Conservation (phyloP, 2,329 filamentous ascomycete species). For the Fusarium temperatum region DNA sequence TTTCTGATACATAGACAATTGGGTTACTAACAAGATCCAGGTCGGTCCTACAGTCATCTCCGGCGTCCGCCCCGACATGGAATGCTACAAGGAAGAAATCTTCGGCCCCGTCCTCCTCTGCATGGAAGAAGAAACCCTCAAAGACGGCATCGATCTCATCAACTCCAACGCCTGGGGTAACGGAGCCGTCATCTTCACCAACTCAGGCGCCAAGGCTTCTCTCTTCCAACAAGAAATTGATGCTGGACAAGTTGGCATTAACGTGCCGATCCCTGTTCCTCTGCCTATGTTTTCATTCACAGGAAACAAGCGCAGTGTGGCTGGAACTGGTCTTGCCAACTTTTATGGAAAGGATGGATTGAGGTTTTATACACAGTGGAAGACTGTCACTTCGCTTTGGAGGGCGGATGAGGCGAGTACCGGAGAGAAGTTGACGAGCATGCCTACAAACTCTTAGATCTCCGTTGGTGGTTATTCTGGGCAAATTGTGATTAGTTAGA, state of each 20-base stretch:
- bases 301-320: constrained; percentile 82
- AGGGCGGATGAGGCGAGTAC: constrained; percentile 20
- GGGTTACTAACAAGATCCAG: not conserved
- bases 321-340: constrained; percentile 85
- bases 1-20: rapidly evolving
- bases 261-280: constrained; percentile 75
- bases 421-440: constrained; percentile 23
- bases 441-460: constrained; percentile 1
- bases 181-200: constrained; percentile 81
- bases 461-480: rapidly evolving
- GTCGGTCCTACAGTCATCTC: constrained; percentile 81
- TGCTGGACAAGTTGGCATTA: constrained; percentile 82
- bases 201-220: constrained; percentile 75
- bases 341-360: constrained; percentile 92
- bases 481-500: rapidly evolving
- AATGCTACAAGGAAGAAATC: constrained; percentile 82
- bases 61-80: constrained; percentile 78
- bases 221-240: constrained; percentile 81
- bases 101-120: constrained; percentile 83
- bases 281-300: constrained; percentile 74
- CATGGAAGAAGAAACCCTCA: constrained; percentile 75
- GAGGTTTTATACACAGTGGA: constrained; percentile 90
- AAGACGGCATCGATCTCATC: constrained; percentile 80
- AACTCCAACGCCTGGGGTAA: constrained; percentile 85
- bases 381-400: constrained; percentile 94